Evolutionary conservation across 2,329 filamentous ascomycete species (phyloP), one percentile per base, ranked within the genome.

Genomic region (Colletotrichum chrysophilum): DNA sequence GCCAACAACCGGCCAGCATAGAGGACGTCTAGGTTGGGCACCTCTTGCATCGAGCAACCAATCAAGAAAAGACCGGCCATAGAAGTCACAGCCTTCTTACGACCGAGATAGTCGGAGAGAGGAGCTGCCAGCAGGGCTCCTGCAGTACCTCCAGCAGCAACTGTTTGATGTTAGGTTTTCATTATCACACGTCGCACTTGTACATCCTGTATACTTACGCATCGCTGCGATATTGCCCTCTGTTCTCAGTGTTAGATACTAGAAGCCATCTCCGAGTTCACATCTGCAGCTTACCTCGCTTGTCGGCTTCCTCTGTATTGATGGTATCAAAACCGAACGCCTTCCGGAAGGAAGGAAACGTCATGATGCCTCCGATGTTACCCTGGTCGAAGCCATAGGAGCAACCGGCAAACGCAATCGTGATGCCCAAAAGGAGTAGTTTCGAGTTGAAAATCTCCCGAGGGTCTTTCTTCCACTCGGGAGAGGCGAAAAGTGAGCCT

Each of bases 331-430:
- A 71, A 0, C 84, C 84, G 71, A 86, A 85, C 0, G 84, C 82
- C 72, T 78, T 79, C 36, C 80, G 77, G 77, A 86, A 85, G 7
- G 82, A 83, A 2, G 82, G 79, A 7, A 86, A 80, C 2, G 82
- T 85, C 56, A 85, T 70, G 32, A 85, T 82, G 5, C 84, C 84
- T 2, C 84, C 84, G 38, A 86, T 86, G 56, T 85, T 85, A 21
- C 84, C 84, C 55, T 83, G 82, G 62, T 86, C 84, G 48, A 85
- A 85, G 21, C 84, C 84, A 77, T 86, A 85, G 7, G 83, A 81
- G 52, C 83, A 85, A 8, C 84, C 84, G 5, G 83, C 84, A 77
- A 84, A 83, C 9, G 83, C 81, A 24, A 84, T 82, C 1, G 83
- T 81, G 16, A 82, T 74, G 4, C 82, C 80, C 5, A 85, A 78